Evolutionary conservation across 495 filamentous ascomycete genomes (phyloP), one percentile per base, ranked within the genome.

Genomic region (Trichoderma reesei): DNA sequence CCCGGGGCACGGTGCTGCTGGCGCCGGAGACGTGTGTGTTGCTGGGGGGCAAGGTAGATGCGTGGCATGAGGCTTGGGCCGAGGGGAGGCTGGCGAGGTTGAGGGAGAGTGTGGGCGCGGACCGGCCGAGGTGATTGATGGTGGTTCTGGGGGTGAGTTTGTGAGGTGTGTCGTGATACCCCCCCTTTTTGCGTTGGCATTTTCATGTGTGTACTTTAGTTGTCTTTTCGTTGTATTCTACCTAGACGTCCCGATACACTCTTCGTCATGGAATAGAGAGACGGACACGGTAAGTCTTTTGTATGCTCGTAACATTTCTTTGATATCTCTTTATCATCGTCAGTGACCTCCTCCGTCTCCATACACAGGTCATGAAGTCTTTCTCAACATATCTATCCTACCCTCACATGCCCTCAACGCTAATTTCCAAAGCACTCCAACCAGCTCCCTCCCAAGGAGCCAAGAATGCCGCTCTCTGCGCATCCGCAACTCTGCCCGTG

Each of bases 41-140:
- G 3, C 73, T 97, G 16, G 94, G 94, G 2, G 94, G 94, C 0
- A 96, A 90, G 81, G 86, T 98, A 62, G 92, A 96, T 63, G 78
- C 70, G 0, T 79, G 91, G 79, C 88, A 96, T 68, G 84, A 83
- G 70, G 75, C 76, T 39, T 98, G 94, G 92, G 81, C 79, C 63
- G 86, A 88, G 36, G 82, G 83, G 16, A 79, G 91, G 68, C 88
- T 96, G 72, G 82, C 79, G 65, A 80, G 82, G 65, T 72, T 98
- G 64, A 83, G 82, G 72, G 78, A 79, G 61, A 85, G 79, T 42
- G 83, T 88, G 56, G 82, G 77, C 41, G 70, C 67, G 34, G 67
- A 61, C 36, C 66, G 44, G 44, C 41, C 39, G 34, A 13, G 26
- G 54, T 54, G 56, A 33, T 16, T 8, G 4, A 33, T 63, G 26